Percentiles rank a stretch among this genome's conserved stretches.
phyloP scores from a whole-genome alignment of 2,329 filamentous ascomycete genomes.

The Colletotrichum sp. region DNA sequence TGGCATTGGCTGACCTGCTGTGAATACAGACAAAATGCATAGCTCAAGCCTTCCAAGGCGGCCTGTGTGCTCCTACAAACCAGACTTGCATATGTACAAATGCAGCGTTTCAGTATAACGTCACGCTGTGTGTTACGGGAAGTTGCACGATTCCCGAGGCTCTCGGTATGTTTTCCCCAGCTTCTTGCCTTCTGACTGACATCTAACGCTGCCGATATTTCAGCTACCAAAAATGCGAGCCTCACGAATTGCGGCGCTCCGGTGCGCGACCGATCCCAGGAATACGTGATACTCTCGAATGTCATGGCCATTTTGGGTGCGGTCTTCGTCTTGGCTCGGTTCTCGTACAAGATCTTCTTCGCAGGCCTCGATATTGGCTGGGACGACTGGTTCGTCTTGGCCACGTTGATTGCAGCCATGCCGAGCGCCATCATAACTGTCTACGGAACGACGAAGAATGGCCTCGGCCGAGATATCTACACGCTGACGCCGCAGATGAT shows the following conservation, averaged over 20 bases:
- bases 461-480: constrained; percentile 52
- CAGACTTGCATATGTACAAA: constrained; percentile 27
- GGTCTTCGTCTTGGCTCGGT: constrained; percentile 41
- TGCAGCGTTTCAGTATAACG: constrained; percentile 20
- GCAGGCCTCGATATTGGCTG: constrained; percentile 34
- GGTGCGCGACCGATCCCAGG: constrained; percentile 31
- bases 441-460: constrained; percentile 33
- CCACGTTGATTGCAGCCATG: constrained; percentile 28
- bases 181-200: not conserved
- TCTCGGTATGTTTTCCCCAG: constrained; percentile 11
- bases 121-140: constrained; percentile 23
- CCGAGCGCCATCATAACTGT: constrained; percentile 34
- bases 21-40: constrained; percentile 13
- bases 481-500: constrained; percentile 42
- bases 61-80: constrained; percentile 24
- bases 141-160: constrained; percentile 26
- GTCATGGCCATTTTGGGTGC: constrained; percentile 37
- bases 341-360: constrained; percentile 36
- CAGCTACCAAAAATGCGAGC: constrained; percentile 28
- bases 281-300: constrained; percentile 34
- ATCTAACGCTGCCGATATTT: not conserved
- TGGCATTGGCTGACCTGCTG: not conserved
- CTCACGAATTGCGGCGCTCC: constrained; percentile 28
- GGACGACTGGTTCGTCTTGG: constrained; percentile 40
- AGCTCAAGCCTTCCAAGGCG: constrained; percentile 4